Conservation (phyloP, 257 asterid species). For the Solanum megistacrolobum region DNA sequence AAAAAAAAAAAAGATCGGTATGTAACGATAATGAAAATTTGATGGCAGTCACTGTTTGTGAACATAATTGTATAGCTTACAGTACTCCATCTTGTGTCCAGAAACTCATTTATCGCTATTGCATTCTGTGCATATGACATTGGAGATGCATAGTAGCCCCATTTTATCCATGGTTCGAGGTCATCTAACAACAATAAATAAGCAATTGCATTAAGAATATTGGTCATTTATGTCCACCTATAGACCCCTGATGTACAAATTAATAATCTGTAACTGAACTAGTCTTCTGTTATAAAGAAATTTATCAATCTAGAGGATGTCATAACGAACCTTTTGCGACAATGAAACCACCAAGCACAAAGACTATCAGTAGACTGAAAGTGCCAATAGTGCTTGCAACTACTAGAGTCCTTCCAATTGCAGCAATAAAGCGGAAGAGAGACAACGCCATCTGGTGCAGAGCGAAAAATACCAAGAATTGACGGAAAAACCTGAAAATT, state of each 20-base stretch:
- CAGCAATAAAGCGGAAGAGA: constrained; percentile 73
- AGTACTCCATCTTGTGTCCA: constrained; percentile 24
- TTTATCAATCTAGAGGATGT: too few species aligned
- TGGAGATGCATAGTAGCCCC: constrained; percentile 26
- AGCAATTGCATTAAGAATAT: too few species aligned
- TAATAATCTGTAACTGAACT: too few species aligned
- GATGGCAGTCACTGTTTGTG: not conserved
- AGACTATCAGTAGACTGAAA: constrained; percentile 73
- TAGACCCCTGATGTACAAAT: too few species aligned
- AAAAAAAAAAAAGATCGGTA: not conserved
- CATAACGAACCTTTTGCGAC: constrained; percentile 83
- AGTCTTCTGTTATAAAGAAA: too few species aligned
- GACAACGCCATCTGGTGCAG: constrained; percentile 91
- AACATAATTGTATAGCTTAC: constrained; percentile 1
- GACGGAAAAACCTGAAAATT: constrained; percentile 76
- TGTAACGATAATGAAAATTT: not conserved
- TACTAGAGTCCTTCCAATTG: constrained; percentile 76
- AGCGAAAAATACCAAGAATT: constrained; percentile 69
- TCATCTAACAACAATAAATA: constrained; percentile 34
- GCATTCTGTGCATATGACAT: constrained; percentile 32
- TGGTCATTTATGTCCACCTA: too few species aligned
- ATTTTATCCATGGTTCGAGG: constrained; percentile 23
- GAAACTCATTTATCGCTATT: constrained; percentile 22
- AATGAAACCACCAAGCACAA: constrained; percentile 89
- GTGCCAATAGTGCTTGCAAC: constrained; percentile 79